Base-by-base conservation (phyloP, 352 stramenopile species). In the Phytopythium boreale region DNA sequence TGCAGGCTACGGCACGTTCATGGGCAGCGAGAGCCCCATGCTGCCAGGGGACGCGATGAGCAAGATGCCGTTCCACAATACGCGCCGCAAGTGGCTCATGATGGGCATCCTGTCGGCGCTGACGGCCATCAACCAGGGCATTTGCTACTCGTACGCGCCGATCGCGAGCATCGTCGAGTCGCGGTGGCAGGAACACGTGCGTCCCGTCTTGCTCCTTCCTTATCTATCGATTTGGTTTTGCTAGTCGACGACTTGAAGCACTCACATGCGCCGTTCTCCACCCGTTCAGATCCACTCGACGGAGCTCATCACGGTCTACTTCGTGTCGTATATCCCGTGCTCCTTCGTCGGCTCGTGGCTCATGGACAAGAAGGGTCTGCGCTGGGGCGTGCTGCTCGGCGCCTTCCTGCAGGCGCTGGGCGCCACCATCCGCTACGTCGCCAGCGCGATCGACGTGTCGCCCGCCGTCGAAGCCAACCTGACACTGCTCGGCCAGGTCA, bases 101-200 rank as follows among this genome's bases (percentile, higher is more conserved):
- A 59, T 93, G 39, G 62, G 66, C n/a, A 72, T 93, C 41, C 64
- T 93, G 24, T 90, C 81, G 2, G 39, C 80, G 31, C 77, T 93
- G 19, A 84, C 79, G 27, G 80, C 71, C 22, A 59, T 90, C 22
- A 93, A 93, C 60, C 84, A 90, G 56, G 80, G 75, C 26, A 84
- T 93, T 56, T 93, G 84, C 67, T 90, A 89, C 69, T 89, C 84
- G 26, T 93, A 91, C 58, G 84, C 84, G 20, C 84, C 84, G 5
- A 88, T 93, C 53, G 80, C 80, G 22, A 84, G 74, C 41, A 79
- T 90, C 22, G 79, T 75, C 20, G 84, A 93, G 67, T 64, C 67
- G 20, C 76, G 72, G 1, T 93, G 84, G 84, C 29, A 77, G 24
- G 64, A 89, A 20, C 64, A 71, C 10, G 71, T 92, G 29, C 26